Evolutionary conservation across 2,329 filamentous ascomycete genomes (phyloP).

Genomic region (Penicillium sp.): DNA sequence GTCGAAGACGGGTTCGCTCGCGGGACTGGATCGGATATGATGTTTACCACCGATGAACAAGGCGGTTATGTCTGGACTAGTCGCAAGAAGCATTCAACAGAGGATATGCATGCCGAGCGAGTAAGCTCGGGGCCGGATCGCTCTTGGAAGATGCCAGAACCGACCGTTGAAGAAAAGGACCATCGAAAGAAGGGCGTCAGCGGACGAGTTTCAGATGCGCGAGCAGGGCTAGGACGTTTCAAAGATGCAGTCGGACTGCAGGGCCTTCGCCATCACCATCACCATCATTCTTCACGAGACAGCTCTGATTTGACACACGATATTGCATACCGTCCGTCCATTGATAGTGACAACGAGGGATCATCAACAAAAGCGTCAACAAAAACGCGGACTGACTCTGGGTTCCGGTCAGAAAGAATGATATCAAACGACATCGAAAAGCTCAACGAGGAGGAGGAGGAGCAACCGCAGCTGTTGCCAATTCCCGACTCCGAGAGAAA

Average conservation of each 20-base stretch:
- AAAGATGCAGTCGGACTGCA: constrained; percentile 73
- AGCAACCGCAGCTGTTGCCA: constrained; percentile 13
- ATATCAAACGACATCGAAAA: constrained; percentile 20
- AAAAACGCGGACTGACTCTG: constrained; percentile 19
- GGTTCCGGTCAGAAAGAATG: constrained; percentile 18
- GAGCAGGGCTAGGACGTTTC: constrained; percentile 78
- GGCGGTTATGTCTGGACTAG: constrained; percentile 49
- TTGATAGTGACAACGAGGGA: constrained; percentile 33
- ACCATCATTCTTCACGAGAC: constrained; percentile 41
- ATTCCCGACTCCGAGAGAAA: constrained; percentile 18
- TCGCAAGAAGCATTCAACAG: constrained; percentile 44
- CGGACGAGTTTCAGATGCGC: constrained; percentile 75
- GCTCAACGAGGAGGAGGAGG: constrained; percentile 18
- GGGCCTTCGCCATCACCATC: constrained; percentile 43
- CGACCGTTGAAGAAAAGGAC: constrained; percentile 40
- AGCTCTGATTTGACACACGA: constrained; percentile 33
- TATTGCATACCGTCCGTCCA: constrained; percentile 26
- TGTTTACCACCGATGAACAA: constrained; percentile 48
- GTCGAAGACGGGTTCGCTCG: constrained; percentile 33
- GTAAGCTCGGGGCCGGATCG: constrained; percentile 32
- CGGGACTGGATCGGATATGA: constrained; percentile 40
- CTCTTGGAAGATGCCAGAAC: constrained; percentile 33
- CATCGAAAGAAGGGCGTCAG: constrained; percentile 70
- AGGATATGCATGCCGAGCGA: constrained; percentile 34
- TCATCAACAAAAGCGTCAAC: constrained; percentile 9